Conservation (phyloP, 257 asterid genomes). For the Salvia hispanica region DNA sequence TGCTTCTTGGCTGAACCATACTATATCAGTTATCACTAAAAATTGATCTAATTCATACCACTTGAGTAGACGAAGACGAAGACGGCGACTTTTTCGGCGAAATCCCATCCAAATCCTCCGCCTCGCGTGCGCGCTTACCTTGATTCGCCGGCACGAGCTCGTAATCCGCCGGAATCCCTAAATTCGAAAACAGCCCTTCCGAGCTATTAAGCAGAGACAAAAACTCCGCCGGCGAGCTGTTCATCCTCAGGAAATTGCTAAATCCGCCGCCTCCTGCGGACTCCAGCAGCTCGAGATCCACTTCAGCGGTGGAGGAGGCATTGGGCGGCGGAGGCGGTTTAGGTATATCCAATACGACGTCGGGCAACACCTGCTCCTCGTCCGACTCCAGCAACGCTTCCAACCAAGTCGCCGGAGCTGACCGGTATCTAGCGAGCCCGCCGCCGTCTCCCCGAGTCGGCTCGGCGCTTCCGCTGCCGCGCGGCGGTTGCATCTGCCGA, state of each 20-base stretch:
- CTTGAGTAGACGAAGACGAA: conserved; percentile 38
- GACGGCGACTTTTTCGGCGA: conserved; percentile 46
- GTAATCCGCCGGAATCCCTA: conserved; percentile 61
- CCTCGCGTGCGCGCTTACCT: conserved; percentile 64
- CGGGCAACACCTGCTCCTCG: conserved; percentile 46
- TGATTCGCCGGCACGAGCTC: conserved; percentile 46
- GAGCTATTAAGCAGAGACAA: conserved; percentile 49
- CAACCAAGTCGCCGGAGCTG: conserved; percentile 94
- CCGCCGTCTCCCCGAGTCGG: conserved; percentile 53
- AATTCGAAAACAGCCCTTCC: conserved; percentile 61
- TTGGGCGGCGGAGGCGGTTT: conserved; percentile 34
- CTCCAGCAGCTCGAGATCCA: conserved; percentile 73
- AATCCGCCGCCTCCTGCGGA: conserved; percentile 53
- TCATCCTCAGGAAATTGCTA: conserved; percentile 75
- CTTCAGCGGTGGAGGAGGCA: conserved; percentile 36
- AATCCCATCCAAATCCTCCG: conserved; percentile 54
- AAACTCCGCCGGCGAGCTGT: conserved; percentile 92
- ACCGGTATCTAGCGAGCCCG: conserved; percentile 71
- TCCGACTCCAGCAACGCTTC: conserved; percentile 89
- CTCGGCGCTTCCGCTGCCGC: conserved; percentile 53
- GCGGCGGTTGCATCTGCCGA: conserved; percentile 72
- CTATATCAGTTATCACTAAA: neutral
- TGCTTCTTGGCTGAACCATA: neutral
- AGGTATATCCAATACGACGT: conserved; percentile 55
- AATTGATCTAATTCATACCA: conserved; percentile 41